Evolutionary conservation across 495 filamentous ascomycete genomes (phyloP).

Genomic region (Lichina pygmaea): DNA sequence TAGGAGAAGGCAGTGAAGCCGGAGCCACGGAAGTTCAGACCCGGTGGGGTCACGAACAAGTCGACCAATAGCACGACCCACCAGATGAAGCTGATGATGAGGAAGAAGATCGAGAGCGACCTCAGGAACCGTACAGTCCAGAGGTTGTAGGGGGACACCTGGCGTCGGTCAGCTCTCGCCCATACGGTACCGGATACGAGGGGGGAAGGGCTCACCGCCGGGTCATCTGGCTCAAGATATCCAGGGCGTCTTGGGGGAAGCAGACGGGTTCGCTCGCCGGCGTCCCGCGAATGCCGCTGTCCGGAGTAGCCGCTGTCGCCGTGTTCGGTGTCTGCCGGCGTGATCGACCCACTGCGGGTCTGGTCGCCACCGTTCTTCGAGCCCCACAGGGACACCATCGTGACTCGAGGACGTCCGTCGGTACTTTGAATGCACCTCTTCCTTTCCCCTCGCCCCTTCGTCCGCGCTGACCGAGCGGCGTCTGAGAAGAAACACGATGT

Average conservation of each 20-base stretch:
- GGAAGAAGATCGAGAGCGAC: constrained; percentile 43
- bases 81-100: constrained; percentile 57
- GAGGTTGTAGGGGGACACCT: constrained; percentile 90
- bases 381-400: constrained; percentile 3
- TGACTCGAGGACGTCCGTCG: background rate
- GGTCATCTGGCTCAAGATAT: constrained; percentile 79
- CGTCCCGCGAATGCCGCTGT: constrained; percentile 5
- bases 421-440: too few species aligned
- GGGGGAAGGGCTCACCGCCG: constrained; percentile 32
- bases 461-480: too few species aligned
- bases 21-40: constrained; percentile 60
- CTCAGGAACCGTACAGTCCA: constrained; percentile 62
- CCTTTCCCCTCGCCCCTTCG: too few species aligned
- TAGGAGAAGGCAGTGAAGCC: constrained; percentile 77
- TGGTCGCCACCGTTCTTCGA: constrained; percentile 1
- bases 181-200: background rate
- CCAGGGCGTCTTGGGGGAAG: constrained; percentile 28
- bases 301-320: background rate
- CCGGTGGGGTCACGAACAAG: constrained; percentile 66
- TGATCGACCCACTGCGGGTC: background rate
- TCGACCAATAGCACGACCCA: constrained; percentile 70
- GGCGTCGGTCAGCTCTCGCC: background rate
- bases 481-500: too few species aligned
- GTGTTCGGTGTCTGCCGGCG: background rate
- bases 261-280: constrained; percentile 53